Evolutionary conservation across 371 early-diverging fungal genomes (phyloP).

Genomic region (Funneliformis caledonium): DNA sequence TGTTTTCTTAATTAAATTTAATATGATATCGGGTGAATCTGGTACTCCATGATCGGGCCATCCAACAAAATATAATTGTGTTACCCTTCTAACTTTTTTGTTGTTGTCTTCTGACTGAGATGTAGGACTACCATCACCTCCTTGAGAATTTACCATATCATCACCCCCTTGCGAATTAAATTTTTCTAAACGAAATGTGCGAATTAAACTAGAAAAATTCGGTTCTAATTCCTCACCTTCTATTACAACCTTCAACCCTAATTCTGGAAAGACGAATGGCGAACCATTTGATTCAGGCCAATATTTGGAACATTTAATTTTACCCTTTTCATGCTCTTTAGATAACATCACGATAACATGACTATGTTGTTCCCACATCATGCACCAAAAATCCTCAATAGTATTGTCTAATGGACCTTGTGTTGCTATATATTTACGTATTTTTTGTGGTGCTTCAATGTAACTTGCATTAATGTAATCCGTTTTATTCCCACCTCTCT

Average conservation of each 20-base stretch:
- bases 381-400: constrained; percentile 87
- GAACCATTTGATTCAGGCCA: constrained; percentile 61
- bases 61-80: constrained; percentile 78
- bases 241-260: constrained; percentile 24
- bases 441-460: constrained; percentile 53
- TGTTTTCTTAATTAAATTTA: constrained; percentile 51
- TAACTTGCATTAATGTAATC: constrained; percentile 88
- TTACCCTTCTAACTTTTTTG: constrained; percentile 51
- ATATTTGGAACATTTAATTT: constrained; percentile 76
- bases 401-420: constrained; percentile 92
- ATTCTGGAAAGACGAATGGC: constrained; percentile 9
- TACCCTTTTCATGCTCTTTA: constrained; percentile 68
- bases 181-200: constrained; percentile 16
- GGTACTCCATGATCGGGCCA: constrained; percentile 94
- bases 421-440: constrained; percentile 77
- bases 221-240: constrained; percentile 35
- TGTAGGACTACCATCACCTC: too few species aligned
- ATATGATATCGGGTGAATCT: constrained; percentile 50
- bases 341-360: constrained; percentile 88
- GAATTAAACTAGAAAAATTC: constrained; percentile 6
- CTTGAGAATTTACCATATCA: too few species aligned
- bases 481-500: constrained; percentile 40
- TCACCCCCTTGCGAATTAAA: background rate
- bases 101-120: background rate
- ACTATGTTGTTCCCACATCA: constrained; percentile 79